Evolutionary conservation across 177 flowering plant genomes (phyloP), one percentile per base, ranked within the genome.

Genomic region (Vitis hybrid): DNA sequence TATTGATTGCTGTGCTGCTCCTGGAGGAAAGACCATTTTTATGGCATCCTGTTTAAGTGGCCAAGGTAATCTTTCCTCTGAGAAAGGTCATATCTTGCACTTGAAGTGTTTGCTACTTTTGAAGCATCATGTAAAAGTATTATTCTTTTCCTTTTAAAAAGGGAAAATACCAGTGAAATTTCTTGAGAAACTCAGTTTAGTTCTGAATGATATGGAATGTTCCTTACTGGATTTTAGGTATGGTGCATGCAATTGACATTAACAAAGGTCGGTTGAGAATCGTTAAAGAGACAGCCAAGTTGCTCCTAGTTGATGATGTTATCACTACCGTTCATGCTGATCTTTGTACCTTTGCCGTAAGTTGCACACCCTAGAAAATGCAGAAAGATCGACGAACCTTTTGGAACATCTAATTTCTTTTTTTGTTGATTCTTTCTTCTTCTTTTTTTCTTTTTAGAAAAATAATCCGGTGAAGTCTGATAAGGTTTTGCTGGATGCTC

Each of bases 21-120:
- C 97, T 56, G 98, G 98, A 71, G 98, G 98, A 77, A 94, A 94
- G 87, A 92, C 97, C 18, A 86, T 92, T 66, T 90, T 85, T 81
- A 89, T 94, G 91, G 98, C 97, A 66, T 87, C 97, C 70, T 75
- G 75, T 62, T 69, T 94, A 77, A 73, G 75, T 60, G 89, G 90
- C 63, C 79, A 78, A 80, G 98, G 97, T 94, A 78, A 63, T 62
- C 1, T 22, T 51, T 68, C 1, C 45, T 39, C 45, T 26, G 29
- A 39, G 45, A 39, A 39, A 39, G 45, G 5, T 39, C 45, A 39
- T 7, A 58, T 22, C 14, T 1, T 13, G 21, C 14, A 22, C 22
- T 10, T 57, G 33, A 56, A 57, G 8, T 16, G 13, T 18, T 21
- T 5, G 52, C 9, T 39, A 39, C 45, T 39, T 39, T 67, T 56